Evolutionary conservation across 1,139 yeast genomes (phyloP), one percentile per base, ranked within the genome.

Genomic region (Suhomyces yuchorum): DNA sequence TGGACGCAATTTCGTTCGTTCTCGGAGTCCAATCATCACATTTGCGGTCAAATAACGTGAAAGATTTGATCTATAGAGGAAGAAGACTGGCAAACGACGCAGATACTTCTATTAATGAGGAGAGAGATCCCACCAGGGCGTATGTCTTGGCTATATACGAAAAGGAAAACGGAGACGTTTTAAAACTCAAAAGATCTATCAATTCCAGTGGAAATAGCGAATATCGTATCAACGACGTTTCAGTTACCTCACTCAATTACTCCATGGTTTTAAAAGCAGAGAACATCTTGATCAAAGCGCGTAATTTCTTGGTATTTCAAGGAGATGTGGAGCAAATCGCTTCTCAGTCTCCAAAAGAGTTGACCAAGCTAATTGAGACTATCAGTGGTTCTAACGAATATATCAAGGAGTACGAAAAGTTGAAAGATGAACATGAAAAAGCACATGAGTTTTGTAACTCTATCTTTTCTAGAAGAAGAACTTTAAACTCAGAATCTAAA

Each of bases 1-100:
- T 92, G 98, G 98, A 92, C 65, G 98, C 98, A 40, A 91, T 92
- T 15, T 90, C 97, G 2, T 93, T 93, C 63, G 99, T 93, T 12
- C 75, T 95, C 32, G 99, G 99, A 18, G 84, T 93, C 44, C 76
- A 87, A 57, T 82, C 95, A 15, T 71, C 78, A 28, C 93, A 88
- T 51, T 72, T 95, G 52, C 78, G 99, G 58, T 89, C 97, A 2
- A 73, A 78, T 23, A 82, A 82, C 49, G 68, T 90, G 57, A 81
- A 77, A 47, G 97, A 92, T 56, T 76, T 93, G 61, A 82, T 93
- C 3, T 91, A 91, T 61, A 77, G 97, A 54, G 96, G 96, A 4
- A 70, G 85, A 18, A 55, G 48, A 18, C 59, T 50, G 3, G 66
- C 57, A 14, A 56, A 54, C 18, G 57, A 51, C 3, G 63, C 56